Evolutionary conservation across 306 rosid genomes (phyloP).

Genomic region (Castanopsis chinensis): DNA sequence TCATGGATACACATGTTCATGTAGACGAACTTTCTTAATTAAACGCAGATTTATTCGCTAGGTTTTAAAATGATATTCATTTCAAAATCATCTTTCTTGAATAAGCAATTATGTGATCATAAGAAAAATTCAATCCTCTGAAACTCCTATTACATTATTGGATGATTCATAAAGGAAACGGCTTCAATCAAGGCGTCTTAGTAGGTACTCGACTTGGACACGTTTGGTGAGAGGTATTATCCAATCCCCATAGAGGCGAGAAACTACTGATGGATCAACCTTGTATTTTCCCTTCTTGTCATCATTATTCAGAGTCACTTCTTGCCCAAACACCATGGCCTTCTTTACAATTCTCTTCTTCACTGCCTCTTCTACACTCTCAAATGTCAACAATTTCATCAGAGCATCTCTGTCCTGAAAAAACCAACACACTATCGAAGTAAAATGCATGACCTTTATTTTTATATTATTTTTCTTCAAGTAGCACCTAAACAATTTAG

Average conservation of each 20-base stretch:
- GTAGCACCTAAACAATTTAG: neutral
- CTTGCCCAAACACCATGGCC: conserved; percentile 67
- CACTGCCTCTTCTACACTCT: conserved; percentile 69
- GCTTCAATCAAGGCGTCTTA: conserved; percentile 57
- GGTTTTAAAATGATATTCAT: neutral
- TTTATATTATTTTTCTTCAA: neutral
- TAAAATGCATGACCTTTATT: neutral
- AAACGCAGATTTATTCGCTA: neutral
- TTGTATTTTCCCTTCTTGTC: conserved; percentile 28
- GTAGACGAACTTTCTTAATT: too few relatives aligned
- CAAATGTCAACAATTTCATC: conserved; percentile 79
- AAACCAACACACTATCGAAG: neutral
- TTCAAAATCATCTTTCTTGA: neutral
- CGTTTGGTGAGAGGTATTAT: conserved; percentile 80
- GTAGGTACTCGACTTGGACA: conserved; percentile 86
- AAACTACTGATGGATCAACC: conserved; percentile 61
- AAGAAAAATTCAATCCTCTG: neutral
- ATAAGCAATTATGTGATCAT: too few relatives aligned
- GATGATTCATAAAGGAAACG: neutral
- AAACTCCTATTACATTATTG: too few relatives aligned
- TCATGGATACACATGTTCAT: too few relatives aligned
- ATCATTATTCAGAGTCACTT: conserved; percentile 35
- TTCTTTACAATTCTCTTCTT: conserved; percentile 82
- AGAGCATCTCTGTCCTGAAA: conserved; percentile 69
- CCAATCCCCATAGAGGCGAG: conserved; percentile 66